Base-by-base conservation (phyloP, 805 yeast species). In the Ogataea philodendri region DNA sequence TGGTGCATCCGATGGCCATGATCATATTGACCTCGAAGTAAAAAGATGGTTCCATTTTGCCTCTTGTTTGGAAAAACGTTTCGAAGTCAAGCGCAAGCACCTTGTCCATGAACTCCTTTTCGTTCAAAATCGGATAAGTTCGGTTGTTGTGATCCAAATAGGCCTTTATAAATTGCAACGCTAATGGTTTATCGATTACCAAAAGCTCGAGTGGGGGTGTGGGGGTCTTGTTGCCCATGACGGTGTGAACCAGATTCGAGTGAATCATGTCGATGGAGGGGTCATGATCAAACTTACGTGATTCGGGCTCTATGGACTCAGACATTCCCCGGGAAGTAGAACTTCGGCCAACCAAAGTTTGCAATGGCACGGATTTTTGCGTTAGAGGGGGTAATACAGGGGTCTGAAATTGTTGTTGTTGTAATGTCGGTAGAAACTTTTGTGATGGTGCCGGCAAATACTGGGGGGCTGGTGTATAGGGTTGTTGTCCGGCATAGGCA, bases 1-100 rank as follows among this genome's bases (percentile, higher is more conserved):
- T 66, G 7, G 76, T 69, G 36, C 76, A 72, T 1, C 81, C 80
- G 26, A 73, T 69, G 5, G 78, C 75, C 57, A 73, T 61, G 3
- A 73, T 66, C 73, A 76, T 69, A 49, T 66, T 68, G 8, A 74
- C 44, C 52, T 75, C 73, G 43, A 72, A 74, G 15, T 61, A 54
- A 14, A 53, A 45, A 37, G 57, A 52, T 14, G 55, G 52, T 21
- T 64, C 59, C 15, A 49, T 30, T 26, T 29, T 34, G n/a, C 32
- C 22, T 14, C 41, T 21, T 10, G 24, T 24, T 15, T 44, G 40
- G 24, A 46, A 46, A 22, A 46, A 42, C 5, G 35, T 33, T 24
- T 49, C 45, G 30, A 43, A 48, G 17, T 56, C 51, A 19, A 56
- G 43, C 7, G 40, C 24, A 3, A 42, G 41, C 5, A 67, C 65